These are phyloP conservation scores for Saccharomyces hybrid DNA, from an alignment of 1,139 yeast species.

Conservation along the genomic window DNA sequence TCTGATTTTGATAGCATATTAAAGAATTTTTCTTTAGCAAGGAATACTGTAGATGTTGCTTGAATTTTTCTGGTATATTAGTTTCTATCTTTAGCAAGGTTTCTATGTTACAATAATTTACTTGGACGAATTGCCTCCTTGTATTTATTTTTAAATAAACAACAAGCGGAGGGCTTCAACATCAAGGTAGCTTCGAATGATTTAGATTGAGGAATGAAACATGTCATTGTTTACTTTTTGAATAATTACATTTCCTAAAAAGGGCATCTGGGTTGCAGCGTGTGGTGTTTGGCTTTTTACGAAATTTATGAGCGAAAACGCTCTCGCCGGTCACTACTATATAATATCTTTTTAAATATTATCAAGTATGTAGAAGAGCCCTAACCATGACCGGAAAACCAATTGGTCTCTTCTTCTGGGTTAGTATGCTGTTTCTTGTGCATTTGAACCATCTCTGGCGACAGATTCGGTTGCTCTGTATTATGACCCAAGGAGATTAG, in stretches of 20 bases:
- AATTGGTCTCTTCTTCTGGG: conserved; percentile 1
- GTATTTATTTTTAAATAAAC: not conserved
- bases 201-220: not conserved
- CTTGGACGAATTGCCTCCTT: not conserved
- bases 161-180: not conserved
- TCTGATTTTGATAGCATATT: conserved; percentile 23
- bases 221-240: not conserved
- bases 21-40: not conserved
- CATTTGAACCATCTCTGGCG: not conserved
- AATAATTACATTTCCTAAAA: not conserved
- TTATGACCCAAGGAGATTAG: conserved; percentile 6
- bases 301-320: not conserved
- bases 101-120: not conserved
- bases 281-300: not conserved
- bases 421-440: not conserved
- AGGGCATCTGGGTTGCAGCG: not conserved
- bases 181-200: not conserved
- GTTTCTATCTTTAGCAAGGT: not conserved
- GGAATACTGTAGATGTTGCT: not conserved
- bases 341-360: not conserved
- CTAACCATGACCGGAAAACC: conserved; percentile 10
- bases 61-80: not conserved
- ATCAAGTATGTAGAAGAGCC: not conserved
- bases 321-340: not conserved
- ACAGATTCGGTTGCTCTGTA: not conserved